A percentile compares a stretch with the other conserved stretches of the same genome.
These are phyloP conservation scores for Ceratocystis albifundus DNA, from an alignment of 2,329 filamentous ascomycete genomes.

Conservation along the genomic window DNA sequence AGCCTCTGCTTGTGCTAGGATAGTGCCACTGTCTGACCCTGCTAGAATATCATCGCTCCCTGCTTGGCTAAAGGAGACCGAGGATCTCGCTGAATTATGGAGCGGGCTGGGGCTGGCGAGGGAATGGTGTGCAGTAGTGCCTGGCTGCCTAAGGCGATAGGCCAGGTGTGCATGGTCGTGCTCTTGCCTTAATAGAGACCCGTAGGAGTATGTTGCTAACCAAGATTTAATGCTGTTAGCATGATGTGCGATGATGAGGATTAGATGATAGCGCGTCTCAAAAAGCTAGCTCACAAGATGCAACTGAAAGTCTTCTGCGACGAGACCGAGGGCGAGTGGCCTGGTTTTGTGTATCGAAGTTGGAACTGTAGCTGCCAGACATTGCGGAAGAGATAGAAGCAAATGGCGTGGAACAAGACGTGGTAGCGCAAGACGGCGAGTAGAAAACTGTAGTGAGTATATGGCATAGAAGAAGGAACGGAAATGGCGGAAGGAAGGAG, in stretches of 20 bases:
- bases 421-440: too few relatives aligned
- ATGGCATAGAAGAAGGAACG: background rate
- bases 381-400: background rate
- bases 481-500: background rate
- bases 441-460: background rate
- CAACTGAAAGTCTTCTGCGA: background rate
- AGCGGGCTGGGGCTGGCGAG: background rate
- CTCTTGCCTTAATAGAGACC: background rate
- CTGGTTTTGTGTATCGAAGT: background rate
- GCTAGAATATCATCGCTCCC: conserved; percentile 3
- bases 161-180: background rate
- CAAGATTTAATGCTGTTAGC: background rate
- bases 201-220: background rate
- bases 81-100: background rate
- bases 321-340: background rate
- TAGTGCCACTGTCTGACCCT: background rate
- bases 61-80: background rate
- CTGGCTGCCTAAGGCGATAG: background rate
- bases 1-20: background rate
- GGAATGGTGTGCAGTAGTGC: background rate
- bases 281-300: background rate
- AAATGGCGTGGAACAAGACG: too few relatives aligned
- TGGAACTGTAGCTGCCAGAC: background rate
- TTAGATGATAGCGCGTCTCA: background rate
- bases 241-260: background rate